Evolutionary conservation across 2,329 filamentous ascomycete genomes (phyloP).

Genomic region (Tolypocladium guangdongense): DNA sequence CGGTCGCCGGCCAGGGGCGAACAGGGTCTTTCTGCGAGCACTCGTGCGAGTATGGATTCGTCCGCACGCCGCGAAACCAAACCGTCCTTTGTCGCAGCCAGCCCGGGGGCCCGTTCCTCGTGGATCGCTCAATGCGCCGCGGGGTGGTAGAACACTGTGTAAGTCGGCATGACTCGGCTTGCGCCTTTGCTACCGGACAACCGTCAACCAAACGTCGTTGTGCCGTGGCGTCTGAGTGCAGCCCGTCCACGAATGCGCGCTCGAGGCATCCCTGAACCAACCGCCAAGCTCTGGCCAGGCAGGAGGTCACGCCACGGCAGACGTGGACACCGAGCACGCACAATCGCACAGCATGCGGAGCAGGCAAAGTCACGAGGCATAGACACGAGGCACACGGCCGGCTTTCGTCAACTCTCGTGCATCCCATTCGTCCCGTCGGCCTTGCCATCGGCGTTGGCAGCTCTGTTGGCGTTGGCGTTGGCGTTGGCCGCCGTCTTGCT

Average conservation of each 20-base stretch:
- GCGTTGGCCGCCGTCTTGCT: conserved; percentile 9
- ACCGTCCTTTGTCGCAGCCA: background rate
- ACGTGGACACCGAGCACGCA: background rate
- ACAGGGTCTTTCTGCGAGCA: no score
- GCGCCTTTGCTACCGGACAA: background rate
- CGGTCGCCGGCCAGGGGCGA: no score
- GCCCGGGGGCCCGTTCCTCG: background rate
- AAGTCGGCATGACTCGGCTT: background rate
- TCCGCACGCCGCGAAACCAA: background rate
- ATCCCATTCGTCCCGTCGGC: background rate
- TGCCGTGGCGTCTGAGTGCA: background rate
- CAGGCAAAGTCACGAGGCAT: background rate
- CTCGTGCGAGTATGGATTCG: no score
- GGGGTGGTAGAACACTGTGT: background rate
- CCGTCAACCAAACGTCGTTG: background rate
- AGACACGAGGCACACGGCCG: background rate
- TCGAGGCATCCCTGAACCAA: background rate
- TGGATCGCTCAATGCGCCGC: no score
- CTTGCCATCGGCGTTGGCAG: background rate
- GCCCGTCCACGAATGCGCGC: background rate
- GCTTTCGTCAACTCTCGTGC: background rate
- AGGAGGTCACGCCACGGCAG: background rate
- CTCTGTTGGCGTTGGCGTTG: background rate
- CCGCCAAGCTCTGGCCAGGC: background rate
- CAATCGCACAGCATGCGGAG: background rate